Conservation (phyloP, 2,329 filamentous ascomycete species). For the Fusarium torulosum region DNA sequence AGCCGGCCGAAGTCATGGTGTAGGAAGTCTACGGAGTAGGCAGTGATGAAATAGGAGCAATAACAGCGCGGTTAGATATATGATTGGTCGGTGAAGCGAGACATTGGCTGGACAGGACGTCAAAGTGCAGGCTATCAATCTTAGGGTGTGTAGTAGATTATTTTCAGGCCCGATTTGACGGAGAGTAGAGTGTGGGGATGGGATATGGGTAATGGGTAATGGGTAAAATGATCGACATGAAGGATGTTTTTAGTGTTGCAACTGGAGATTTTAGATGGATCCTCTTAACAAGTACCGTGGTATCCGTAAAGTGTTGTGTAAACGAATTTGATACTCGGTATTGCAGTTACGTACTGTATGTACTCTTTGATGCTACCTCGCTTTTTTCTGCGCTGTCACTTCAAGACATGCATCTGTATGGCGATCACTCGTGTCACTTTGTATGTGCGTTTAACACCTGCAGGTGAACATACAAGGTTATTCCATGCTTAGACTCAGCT, state of each 20-base stretch:
- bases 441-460: neutral
- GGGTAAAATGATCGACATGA: constrained; percentile 26
- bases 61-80: constrained; percentile 17
- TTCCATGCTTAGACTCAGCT: constrained; percentile 5
- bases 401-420: constrained; percentile 27
- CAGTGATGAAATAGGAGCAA: constrained; percentile 4
- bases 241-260: constrained; percentile 27
- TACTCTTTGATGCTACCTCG: neutral
- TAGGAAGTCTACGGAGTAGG: neutral
- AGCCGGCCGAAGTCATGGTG: constrained; percentile 38
- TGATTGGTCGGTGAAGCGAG: constrained; percentile 28
- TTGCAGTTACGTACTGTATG: constrained; percentile 1
- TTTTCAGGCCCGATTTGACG: constrained; percentile 12
- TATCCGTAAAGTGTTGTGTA: constrained; percentile 13
- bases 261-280: constrained; percentile 5
- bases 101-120: constrained; percentile 8
- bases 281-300: constrained; percentile 16
- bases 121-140: constrained; percentile 11
- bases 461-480: neutral
- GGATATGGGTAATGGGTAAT: constrained; percentile 4
- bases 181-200: constrained; percentile 28
- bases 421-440: constrained; percentile 16
- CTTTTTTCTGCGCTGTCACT: constrained; percentile 11
- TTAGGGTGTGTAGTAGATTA: constrained; percentile 4
- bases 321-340: constrained; percentile 6